Base-by-base conservation (phyloP, 495 filamentous ascomycete genomes). In the Trichoderma reesei region DNA sequence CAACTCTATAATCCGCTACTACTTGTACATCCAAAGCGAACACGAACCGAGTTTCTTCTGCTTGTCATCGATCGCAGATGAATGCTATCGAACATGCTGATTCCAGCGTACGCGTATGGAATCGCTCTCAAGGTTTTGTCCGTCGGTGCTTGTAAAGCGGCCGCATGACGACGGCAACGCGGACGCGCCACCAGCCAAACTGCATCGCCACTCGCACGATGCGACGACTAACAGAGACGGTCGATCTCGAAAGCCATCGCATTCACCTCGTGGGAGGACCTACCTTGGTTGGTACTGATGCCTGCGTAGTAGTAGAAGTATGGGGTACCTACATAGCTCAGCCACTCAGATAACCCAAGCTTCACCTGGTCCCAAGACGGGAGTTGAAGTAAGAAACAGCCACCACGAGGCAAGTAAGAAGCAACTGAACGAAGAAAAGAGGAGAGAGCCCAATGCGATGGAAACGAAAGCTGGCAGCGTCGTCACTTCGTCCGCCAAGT, bases 51-150 rank as follows among this genome's bases (percentile, higher is more conserved):
- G 26, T 1, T 26, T 1, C 26, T 1, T 26, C 26, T 26, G 26
- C 26, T 26, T 26, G 26, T 26, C 26, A 26, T 26, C 26, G 26
- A 26, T 26, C 26, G 1, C 0, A 26, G 26, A 26, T 26, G 26
- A 26, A 26, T 26, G 26, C 26, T 26, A 26, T 26, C 1, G 26
- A 26, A 26, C 26, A 26, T 26, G 26, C 26, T 26, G 26, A 26
- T 26, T 26, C 26, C 26, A 26, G 26, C 38, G 38, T 39, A 39
- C 38, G 38, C 38, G 38, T 39, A 39, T 39, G 38, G 38, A 48
- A 48, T 48, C 44, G 44, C 44, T 48, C 44, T 18, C 18, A 39
- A 48, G 16, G 51, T 56, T 56, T 56, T 56, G 51, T 34, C 44
- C 51, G 51, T 56, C 51, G 51, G 51, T 26, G n/a, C 11, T 7